Evolutionary conservation across 345 rosid genomes (phyloP), one percentile per base, ranked within the genome.

Genomic region (Arabidopsis arenosa): DNA sequence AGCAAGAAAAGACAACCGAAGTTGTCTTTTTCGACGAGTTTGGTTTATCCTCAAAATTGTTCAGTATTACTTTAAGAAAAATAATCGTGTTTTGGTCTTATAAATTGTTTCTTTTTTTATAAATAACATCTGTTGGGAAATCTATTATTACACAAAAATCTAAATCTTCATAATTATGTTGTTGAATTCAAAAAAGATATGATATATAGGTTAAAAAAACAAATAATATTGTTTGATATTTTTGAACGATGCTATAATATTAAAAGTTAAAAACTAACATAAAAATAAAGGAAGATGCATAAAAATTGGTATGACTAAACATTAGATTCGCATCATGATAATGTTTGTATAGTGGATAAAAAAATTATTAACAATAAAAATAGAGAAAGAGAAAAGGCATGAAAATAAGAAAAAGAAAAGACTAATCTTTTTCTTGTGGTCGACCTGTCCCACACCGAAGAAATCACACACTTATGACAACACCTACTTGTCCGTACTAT

Each of bases 401-500:
- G 80, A 54, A 70, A 61, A 44, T 30, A 30, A 64, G 45, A 63
- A 63, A 54, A 21, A 13, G 4, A 32, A 63, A 52, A 45, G 21
- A 63, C 9, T 51, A 55, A 26, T 52, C n/a, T 56, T 70, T 76
- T 54, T 10, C 5, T 33, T 40, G 72, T 48, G 80, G 73, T 77
- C 68, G 67, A 66, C 56, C 59, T 66, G 81, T 54, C 78, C 86
- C 76, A 79, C 83, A 64, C 66, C 59, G 18, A 54, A 66, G 63
- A 62, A 66, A 68, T 30, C 82, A 61, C 56, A 47, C 56, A 26
- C 64, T 81, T 80, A 72, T 75, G 81, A 77, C 77, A 77, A 77
- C 49, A 77, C 82, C 77, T 73, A 55, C 71, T 81, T 78, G 83
- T 83, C 85, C 91, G 91, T 87, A 87, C 91, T 71, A 59, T 49